These are phyloP conservation scores for Xylaria longipes DNA, from an alignment of 495 filamentous ascomycete species.

Conservation along the genomic window DNA sequence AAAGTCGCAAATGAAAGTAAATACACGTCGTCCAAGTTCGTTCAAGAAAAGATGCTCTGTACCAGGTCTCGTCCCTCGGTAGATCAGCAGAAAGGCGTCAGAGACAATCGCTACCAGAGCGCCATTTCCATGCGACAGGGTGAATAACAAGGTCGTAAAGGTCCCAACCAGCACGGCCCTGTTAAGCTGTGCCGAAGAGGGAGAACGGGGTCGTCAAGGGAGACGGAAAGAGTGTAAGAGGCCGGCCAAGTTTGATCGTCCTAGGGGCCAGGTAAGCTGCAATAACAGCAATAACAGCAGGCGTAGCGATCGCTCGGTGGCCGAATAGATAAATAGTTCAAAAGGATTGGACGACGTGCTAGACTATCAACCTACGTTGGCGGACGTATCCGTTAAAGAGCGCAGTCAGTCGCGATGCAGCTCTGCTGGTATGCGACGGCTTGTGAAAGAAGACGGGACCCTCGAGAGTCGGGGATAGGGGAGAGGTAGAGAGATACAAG, in stretches of 20 bases:
- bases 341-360: constrained; percentile 23
- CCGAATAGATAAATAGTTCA: not conserved
- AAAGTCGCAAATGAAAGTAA: not conserved
- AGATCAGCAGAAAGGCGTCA: constrained; percentile 8
- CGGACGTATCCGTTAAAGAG: not conserved
- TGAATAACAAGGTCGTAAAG: not conserved
- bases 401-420: constrained; percentile 22
- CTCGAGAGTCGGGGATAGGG: not conserved
- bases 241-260: constrained; percentile 21
- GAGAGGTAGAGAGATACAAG: constrained; percentile 10
- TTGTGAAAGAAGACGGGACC: not conserved
- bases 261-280: not conserved
- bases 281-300: not conserved
- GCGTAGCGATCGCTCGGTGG: not conserved
- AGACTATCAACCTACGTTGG: not conserved
- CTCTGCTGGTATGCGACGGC: constrained; percentile 17
- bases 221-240: constrained; percentile 20
- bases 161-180: constrained; percentile 1
- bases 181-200: not conserved
- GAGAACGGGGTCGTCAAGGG: not conserved
- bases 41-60: not conserved
- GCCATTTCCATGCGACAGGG: constrained; percentile 3
- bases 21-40: not conserved
- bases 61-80: not conserved
- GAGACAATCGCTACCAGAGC: constrained; percentile 6